Evolutionary conservation across 805 yeast species (phyloP), one percentile per base, ranked within the genome.

Genomic region (Candida succiphila): DNA sequence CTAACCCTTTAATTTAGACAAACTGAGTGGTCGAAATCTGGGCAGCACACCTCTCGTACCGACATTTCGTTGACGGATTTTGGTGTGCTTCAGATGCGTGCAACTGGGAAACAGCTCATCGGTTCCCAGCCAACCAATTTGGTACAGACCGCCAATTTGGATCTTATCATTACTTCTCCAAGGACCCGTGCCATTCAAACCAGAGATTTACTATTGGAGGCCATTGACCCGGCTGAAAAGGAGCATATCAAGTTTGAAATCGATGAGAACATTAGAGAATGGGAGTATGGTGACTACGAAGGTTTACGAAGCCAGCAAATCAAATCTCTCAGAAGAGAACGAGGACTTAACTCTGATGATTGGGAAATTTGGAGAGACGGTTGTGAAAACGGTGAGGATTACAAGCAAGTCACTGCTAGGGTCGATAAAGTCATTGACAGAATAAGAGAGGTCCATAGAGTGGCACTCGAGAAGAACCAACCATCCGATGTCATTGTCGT

Each of bases 211-310:
- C 61, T 87, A 14, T 55, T 81, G 28, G 72, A 68, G 37, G 51
- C 61, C 4, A 49, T 77, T 29, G 63, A 65, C 17, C 65, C 60
- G 12, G 63, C 61, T 18, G 58, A 63, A 14, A 64, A 58, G 38
- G 41, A 62, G 8, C 41, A 55, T 6, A 65, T 78, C 31, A 60
- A 67, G 7, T 47, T 68, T 29, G 57, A 62, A 37, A 66, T 67
- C 15, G 79, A 76, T 41, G 75, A 82, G 31, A 87, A 85, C 47
- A 58, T 87, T 32, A 71, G 92, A 45, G 97, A 89, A 59, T 89
- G 96, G 96, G 94, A 85, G 44, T 89, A 89, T 49, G 97, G 97
- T 44, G 92, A 84, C 50, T 89, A 89, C 55, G 97, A 89, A 63
- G 97, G 97, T 5, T 56, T 77, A 43, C 52, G 68, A 37, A 81